phyloP scores from a whole-genome alignment of 2,329 filamentous ascomycete genomes.

The Paecilomyces niveus region DNA sequence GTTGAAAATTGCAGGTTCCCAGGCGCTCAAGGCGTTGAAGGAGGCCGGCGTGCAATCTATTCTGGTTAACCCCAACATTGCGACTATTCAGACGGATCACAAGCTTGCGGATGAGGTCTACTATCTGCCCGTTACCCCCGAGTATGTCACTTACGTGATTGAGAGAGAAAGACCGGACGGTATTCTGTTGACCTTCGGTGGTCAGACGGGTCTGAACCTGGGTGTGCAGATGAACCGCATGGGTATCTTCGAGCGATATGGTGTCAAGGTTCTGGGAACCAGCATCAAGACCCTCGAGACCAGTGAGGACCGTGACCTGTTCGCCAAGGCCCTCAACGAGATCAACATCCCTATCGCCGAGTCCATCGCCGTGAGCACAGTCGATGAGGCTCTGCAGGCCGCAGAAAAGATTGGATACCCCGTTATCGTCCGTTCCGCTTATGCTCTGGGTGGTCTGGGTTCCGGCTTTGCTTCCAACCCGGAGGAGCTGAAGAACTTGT shows the following conservation, averaged over 20 bases:
- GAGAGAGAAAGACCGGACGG: slow-evolving; percentile 93
- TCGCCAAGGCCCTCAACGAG: slow-evolving; percentile 90
- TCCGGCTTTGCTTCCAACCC: slow-evolving; percentile 93
- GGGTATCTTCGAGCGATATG: slow-evolving; percentile 91
- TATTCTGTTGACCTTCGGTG: slow-evolving; percentile 94
- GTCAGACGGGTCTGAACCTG: slow-evolving; percentile 92
- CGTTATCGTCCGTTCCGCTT: slow-evolving; percentile 95
- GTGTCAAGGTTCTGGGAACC: slow-evolving; percentile 91
- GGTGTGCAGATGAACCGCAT: slow-evolving; percentile 96
- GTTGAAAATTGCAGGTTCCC: slow-evolving; percentile 59
- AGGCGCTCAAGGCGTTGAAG: slow-evolving; percentile 94
- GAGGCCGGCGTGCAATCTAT: slow-evolving; percentile 88
- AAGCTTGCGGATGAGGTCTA: slow-evolving; percentile 94
- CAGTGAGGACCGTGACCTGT: slow-evolving; percentile 91
- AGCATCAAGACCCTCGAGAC: slow-evolving; percentile 91
- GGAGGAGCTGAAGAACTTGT: slow-evolving; percentile 89
- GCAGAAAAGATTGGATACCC: slow-evolving; percentile 86
- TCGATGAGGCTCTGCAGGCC: slow-evolving; percentile 86
- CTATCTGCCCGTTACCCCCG: slow-evolving; percentile 93
- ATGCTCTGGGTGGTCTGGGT: slow-evolving; percentile 89
- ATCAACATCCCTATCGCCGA: slow-evolving; percentile 97
- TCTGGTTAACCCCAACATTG: slow-evolving; percentile 96
- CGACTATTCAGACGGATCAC: slow-evolving; percentile 96
- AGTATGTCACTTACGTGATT: slow-evolving; percentile 97
- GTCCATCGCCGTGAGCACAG: slow-evolving; percentile 82